phyloP scores from a whole-genome alignment of 179 eudicot genomes.

The Pouteria campechiana region DNA sequence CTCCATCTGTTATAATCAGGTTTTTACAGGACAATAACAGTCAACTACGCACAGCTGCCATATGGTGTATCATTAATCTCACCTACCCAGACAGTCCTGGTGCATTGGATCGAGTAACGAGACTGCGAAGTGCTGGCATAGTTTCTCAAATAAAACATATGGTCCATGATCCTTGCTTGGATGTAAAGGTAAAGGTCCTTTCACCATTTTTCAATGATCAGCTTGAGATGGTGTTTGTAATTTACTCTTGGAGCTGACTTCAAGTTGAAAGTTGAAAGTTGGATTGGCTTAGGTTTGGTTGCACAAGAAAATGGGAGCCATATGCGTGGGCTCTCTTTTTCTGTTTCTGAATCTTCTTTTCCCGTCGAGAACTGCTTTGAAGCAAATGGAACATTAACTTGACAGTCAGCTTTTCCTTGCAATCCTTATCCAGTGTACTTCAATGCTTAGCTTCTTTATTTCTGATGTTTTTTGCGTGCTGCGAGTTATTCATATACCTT shows the following conservation, averaged over 20 bases:
- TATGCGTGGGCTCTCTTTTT: too few relatives aligned
- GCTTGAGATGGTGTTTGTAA: not conserved
- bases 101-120: constrained; percentile 39
- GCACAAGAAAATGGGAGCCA: too few relatives aligned
- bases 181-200: constrained; percentile 93
- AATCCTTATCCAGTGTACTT: too few relatives aligned
- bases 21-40: constrained; percentile 53
- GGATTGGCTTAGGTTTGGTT: too few relatives aligned
- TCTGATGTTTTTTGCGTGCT: not conserved
- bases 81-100: constrained; percentile 66
- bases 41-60: constrained; percentile 57
- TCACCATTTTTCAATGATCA: not conserved
- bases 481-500: not conserved
- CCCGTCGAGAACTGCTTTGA: too few relatives aligned
- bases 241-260: not conserved
- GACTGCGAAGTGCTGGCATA: constrained; percentile 57
- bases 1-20: constrained; percentile 36
- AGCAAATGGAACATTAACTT: too few relatives aligned
- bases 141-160: constrained; percentile 58
- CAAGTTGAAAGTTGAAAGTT: not conserved
- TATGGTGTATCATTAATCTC: constrained; percentile 79
- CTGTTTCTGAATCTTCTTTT: too few relatives aligned
- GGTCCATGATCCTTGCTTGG: constrained; percentile 76
- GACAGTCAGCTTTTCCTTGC: too few relatives aligned
- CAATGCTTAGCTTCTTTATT: too few relatives aligned